Conservation (phyloP, 2,329 filamentous ascomycete species). For the Cryoendolithus antarcticus region DNA sequence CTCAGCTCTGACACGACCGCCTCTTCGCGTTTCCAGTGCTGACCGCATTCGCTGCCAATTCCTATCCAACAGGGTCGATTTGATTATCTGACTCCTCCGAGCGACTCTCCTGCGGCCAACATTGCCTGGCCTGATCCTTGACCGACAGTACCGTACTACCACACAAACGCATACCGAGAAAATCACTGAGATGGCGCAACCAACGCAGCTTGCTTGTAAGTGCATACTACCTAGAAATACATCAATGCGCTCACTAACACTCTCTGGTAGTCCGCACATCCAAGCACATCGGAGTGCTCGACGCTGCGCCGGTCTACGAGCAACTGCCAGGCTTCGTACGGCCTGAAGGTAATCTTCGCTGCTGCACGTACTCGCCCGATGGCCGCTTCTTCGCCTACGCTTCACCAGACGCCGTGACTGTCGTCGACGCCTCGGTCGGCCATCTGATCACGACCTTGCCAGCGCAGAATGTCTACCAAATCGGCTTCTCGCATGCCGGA, state of each 20-base stretch:
- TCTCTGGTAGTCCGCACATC: conserved; percentile 61
- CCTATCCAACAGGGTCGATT: conserved; percentile 5
- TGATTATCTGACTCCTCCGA: conserved; percentile 7
- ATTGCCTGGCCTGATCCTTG: not conserved
- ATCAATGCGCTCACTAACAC: conserved; percentile 3
- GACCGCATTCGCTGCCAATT: conserved; percentile 4
- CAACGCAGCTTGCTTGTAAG: conserved; percentile 83
- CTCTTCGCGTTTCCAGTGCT: no score
- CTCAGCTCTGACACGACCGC: no score
- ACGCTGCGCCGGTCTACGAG: conserved; percentile 81
- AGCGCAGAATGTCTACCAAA: conserved; percentile 77
- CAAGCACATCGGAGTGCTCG: conserved; percentile 88
- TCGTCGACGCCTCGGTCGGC: conserved; percentile 71
- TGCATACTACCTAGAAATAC: conserved; percentile 7
- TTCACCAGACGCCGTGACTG: conserved; percentile 70
- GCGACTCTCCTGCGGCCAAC: not conserved
- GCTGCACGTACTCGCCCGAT: conserved; percentile 89
- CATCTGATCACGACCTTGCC: conserved; percentile 61
- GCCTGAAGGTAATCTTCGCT: conserved; percentile 88
- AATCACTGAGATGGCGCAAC: conserved; percentile 55
- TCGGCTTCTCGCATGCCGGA: conserved; percentile 85
- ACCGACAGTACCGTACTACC: not conserved
- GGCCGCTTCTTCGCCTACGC: conserved; percentile 96
- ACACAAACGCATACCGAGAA: not conserved
- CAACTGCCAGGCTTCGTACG: conserved; percentile 66